Conservation (phyloP, 768 basidiomycete genomes). For the Tylopilus intermedius region DNA sequence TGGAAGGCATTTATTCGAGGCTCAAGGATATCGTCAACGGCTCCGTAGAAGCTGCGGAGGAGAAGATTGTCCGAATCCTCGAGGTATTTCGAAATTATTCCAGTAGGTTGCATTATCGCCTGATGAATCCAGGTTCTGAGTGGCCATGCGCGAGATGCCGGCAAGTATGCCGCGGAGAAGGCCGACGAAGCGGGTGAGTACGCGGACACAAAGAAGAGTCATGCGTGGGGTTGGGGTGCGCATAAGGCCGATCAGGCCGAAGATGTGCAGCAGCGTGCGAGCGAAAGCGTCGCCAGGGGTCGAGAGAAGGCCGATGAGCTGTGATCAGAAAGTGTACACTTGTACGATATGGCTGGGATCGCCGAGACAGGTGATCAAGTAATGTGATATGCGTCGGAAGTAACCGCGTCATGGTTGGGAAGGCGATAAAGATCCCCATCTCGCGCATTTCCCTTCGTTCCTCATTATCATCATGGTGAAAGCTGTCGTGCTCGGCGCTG, state of each 20-base stretch:
- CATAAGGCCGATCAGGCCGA: slow-evolving; percentile 28
- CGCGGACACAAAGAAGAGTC: slow-evolving; percentile 16
- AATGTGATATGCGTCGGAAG: slow-evolving; percentile 10
- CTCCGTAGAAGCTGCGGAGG: slow-evolving; percentile 71
- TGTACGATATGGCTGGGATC: too few relatives aligned
- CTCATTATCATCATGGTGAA: slow-evolving; percentile 39
- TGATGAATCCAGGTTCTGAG: slow-evolving; percentile 33
- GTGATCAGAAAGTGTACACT: neutral
- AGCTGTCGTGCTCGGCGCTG: slow-evolving; percentile 94
- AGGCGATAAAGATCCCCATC: slow-evolving; percentile 15
- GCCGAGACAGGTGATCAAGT: neutral
- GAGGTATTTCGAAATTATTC: slow-evolving; percentile 20
- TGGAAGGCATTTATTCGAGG: slow-evolving; percentile 53
- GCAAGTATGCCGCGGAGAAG: slow-evolving; percentile 27
- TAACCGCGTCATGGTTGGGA: slow-evolving; percentile 4
- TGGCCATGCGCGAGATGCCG: slow-evolving; percentile 29
- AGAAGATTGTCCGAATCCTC: slow-evolving; percentile 53
- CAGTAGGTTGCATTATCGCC: neutral
- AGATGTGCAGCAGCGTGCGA: slow-evolving; percentile 21
- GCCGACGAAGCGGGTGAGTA: slow-evolving; percentile 23
- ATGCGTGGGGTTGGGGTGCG: slow-evolving; percentile 14
- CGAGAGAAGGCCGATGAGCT: neutral
- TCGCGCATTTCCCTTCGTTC: neutral
- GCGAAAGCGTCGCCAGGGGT: slow-evolving; percentile 5
- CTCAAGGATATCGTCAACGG: slow-evolving; percentile 64